Evolutionary conservation across 2,329 filamentous ascomycete species (phyloP).

Genomic region (Curvularia spicifera): DNA sequence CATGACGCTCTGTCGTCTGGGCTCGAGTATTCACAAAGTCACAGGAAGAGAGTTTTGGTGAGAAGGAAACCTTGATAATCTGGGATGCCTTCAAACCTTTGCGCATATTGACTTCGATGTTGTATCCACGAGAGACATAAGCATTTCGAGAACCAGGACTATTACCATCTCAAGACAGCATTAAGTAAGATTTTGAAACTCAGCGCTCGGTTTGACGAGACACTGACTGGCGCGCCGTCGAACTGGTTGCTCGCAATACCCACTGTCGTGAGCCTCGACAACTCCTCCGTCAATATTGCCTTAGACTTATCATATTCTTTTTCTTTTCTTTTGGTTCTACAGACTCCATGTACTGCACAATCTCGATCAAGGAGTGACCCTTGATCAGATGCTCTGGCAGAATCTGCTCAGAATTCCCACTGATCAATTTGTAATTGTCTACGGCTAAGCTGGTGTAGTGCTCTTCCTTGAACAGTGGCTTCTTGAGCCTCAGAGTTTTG

Average conservation of each 20-base stretch:
- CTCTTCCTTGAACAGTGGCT: background rate
- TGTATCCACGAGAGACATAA: background rate
- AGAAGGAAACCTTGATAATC: background rate
- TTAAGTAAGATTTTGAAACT: background rate
- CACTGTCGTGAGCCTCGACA: too few relatives aligned
- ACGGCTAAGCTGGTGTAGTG: background rate
- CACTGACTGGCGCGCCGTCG: background rate
- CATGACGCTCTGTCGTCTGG: background rate
- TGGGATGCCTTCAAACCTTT: background rate
- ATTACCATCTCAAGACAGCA: background rate
- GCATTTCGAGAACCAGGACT: background rate
- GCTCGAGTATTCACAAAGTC: background rate
- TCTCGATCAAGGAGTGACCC: background rate
- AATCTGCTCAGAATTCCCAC: background rate
- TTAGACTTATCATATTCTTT: background rate
- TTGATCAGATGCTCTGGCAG: background rate
- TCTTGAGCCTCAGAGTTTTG: background rate
- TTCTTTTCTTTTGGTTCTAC: background rate
- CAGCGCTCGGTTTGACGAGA: background rate
- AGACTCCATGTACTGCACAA: background rate
- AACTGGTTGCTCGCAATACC: too few relatives aligned
- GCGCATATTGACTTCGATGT: background rate
- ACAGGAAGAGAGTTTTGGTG: background rate
- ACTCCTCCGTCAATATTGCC: background rate
- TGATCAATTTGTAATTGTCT: background rate